Percentiles rank a stretch among this genome's conserved stretches.
These are phyloP conservation scores for Diutina catenulata DNA, from an alignment of 1,139 yeast species.

Conservation along the genomic window DNA sequence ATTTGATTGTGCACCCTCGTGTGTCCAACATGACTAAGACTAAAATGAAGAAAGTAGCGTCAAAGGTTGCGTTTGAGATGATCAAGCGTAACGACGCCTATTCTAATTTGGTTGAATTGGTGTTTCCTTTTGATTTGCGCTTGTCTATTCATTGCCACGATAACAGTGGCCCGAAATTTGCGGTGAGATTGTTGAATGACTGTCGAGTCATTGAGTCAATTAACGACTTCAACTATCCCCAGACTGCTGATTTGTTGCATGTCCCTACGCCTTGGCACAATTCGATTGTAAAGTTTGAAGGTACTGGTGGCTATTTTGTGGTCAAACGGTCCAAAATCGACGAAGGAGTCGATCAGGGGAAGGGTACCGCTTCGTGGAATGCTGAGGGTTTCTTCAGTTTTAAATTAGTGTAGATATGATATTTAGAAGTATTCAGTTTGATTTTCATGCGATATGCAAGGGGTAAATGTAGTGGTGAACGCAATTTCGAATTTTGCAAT, in stretches of 20 bases:
- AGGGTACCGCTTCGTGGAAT: too few species aligned
- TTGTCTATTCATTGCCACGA: constrained; percentile 51
- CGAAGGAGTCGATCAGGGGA: background rate
- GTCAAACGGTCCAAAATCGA: background rate
- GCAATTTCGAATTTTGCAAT: too few species aligned
- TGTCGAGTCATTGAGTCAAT: constrained; percentile 23
- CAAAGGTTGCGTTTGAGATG: constrained; percentile 52
- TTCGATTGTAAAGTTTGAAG: constrained; percentile 30
- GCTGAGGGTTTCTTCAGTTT: too few species aligned
- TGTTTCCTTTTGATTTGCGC: constrained; percentile 48
- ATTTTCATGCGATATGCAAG: too few species aligned
- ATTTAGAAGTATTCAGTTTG: too few species aligned
- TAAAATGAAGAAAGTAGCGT: constrained; percentile 36
- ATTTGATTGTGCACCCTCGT: constrained; percentile 30
- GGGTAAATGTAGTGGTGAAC: too few species aligned
- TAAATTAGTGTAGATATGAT: too few species aligned
- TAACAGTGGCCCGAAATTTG: constrained; percentile 48
- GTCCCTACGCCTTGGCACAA: constrained; percentile 64
- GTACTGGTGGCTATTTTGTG: background rate
- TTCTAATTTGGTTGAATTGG: constrained; percentile 46
- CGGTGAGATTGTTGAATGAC: constrained; percentile 34
- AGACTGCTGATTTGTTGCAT: constrained; percentile 34
- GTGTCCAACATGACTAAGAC: constrained; percentile 30
- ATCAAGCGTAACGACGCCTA: constrained; percentile 51
- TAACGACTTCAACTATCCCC: constrained; percentile 17